Evolutionary conservation across 805 yeast species (phyloP), one percentile per base, ranked within the genome.

Genomic region (Lipomyces spencermartinsiae): DNA sequence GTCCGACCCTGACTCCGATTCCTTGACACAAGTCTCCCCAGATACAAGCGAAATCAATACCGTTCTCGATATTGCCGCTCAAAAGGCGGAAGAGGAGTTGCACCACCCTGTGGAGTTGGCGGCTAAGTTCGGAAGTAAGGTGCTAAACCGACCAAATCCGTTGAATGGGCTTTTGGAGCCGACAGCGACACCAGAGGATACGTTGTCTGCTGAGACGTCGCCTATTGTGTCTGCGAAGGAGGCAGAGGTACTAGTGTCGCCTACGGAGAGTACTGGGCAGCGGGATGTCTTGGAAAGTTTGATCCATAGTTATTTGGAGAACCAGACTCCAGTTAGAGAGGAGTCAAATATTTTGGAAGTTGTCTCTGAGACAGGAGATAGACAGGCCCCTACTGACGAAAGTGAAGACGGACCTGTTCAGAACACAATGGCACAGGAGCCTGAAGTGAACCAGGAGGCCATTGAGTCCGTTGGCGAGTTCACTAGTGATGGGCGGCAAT

Each of bases 221-320:
- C 31, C 57, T 10, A 53, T 53, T 25, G 59, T 19, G 22, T 12
- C 9, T 19, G 25, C 7, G 14, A 34, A 3, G 43, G 54, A 58
- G 7, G 56, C 6, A 31, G 56, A 22, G 56, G 34, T 7, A 3
- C 34, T 53, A 31, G n/a, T 61, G 51, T 39, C 56, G 16, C 37
- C 59, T 31, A 55, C 61, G 19, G 62, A 57, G 37, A 53, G 64
- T 56, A 57, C 29, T 22, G 60, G n/a, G 51, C 51, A 16, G 61
- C 63, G 43, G n/a, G 69, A 66, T 59, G 53, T 60, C 22, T 22
- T 66, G 39, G 66, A 59, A 34, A 55, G 55, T 59, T 35, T 66
- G 54, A 66, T 66, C 34, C 62, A 62, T 29, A 62, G 59, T 4
- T 66, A 66, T 14, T 16, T 43, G 49, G 49, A 43, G 22, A 19